Evolutionary conservation across 352 stramenopile species (phyloP), one percentile per base, ranked within the genome.

Genomic region (Phytopythium ostracodes): DNA sequence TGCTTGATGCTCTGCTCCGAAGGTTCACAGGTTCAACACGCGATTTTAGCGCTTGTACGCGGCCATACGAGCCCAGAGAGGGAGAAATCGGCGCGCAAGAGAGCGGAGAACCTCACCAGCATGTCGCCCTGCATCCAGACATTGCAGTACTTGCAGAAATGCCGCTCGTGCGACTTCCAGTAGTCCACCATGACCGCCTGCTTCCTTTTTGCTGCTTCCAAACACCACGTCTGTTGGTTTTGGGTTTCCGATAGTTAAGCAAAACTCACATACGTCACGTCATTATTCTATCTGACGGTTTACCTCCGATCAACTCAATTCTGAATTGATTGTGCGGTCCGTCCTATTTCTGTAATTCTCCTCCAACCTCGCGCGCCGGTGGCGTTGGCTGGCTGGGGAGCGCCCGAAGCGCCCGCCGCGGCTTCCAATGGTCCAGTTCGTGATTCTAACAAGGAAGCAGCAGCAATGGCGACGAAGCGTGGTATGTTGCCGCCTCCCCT

Each of bases 121-220:
- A 87, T 92, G 63, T 96, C 87, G 29, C 75, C 74, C 44, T 89
- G 85, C 72, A 89, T 89, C 87, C 87, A 96, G 54, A 76, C 79
- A 87, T 96, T 94, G 84, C 87, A 96, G 61, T 81, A 91, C 73
- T 89, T 89, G 84, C 87, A 96, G 65, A 86, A 91, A 60, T 96
- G 81, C 43, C 79, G 75, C 72, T 93, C 79, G 24, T 68, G 68
- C 2, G 79, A 89, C 65, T 77, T 73, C 77, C 79, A 85, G 54
- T 87, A 85, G 72, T 88, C 84, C 63, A 67, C 67, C 84, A 92
- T 92, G 27, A 25, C 38, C 38, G 20, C 29, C 15, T 27, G 27
- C 18, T 62, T 33, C 36, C 12, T 24, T 7, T 43, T 24, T 9
- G n/a, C 18, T 2, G 5, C 27, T n/a, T n/a, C 36, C 22, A 36